phyloP scores from a whole-genome alignment of 2,329 filamentous ascomycete genomes.

The Fusarium pseudocircinatum region DNA sequence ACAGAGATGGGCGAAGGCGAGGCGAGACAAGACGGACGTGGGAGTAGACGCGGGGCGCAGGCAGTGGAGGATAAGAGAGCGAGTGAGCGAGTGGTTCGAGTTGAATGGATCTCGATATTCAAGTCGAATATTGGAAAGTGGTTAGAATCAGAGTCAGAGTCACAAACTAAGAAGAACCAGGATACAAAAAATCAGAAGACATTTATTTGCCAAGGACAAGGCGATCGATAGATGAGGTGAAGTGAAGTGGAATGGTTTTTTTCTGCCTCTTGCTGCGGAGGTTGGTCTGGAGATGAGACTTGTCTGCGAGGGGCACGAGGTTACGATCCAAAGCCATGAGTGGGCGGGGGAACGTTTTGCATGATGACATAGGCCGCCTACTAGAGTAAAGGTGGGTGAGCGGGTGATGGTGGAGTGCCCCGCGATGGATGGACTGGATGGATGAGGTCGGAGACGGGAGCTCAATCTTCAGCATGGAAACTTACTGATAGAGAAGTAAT shows the following conservation, averaged over 20 bases:
- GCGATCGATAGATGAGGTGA: slow-evolving; percentile 18
- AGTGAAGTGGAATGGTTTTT: slow-evolving; percentile 31
- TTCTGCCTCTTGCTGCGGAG: slow-evolving; percentile 9
- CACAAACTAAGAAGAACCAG: slow-evolving; percentile 13
- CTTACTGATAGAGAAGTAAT: neutral
- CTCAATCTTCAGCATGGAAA: neutral
- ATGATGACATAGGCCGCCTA: slow-evolving; percentile 37
- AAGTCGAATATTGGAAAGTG: neutral
- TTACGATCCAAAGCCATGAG: slow-evolving; percentile 21
- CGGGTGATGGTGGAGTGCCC: slow-evolving; percentile 30
- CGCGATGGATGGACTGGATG: slow-evolving; percentile 6
- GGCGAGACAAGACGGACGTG: neutral
- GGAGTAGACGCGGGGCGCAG: slow-evolving; percentile 2
- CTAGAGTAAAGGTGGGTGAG: neutral
- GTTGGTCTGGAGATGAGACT: slow-evolving; percentile 32
- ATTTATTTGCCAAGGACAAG: slow-evolving; percentile 21
- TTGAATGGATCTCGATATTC: slow-evolving; percentile 8
- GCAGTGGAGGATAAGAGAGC: neutral
- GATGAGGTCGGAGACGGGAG: neutral
- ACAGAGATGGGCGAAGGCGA: slow-evolving; percentile 3
- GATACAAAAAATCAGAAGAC: slow-evolving; percentile 20
- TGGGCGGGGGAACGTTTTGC: slow-evolving; percentile 26
- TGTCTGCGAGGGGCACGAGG: slow-evolving; percentile 34
- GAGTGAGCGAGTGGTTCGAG: neutral
- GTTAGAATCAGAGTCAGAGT: neutral